Base-by-base conservation (phyloP, 1,284 basidiomycete species). In the Entoloma clypeatum region DNA sequence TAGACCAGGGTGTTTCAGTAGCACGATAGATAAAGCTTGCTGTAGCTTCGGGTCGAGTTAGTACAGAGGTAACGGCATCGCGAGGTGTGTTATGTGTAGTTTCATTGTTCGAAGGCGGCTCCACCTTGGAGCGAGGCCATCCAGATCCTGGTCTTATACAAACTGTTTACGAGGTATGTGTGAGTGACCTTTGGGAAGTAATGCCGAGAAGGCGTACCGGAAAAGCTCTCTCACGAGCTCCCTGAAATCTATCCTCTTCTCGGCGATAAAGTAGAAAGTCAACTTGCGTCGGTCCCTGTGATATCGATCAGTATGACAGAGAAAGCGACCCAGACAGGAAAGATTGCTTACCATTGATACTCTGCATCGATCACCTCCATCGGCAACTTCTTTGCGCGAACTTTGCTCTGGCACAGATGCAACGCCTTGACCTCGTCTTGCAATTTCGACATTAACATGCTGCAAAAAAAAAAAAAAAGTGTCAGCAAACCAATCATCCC, bases 281-380 rank as follows among this genome's bases (percentile, higher is more conserved):
- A 99, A 68, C 69, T 98, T 97, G 63, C 93, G 87, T 36, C 95
- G 85, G 65, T 97, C 93, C 89, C 89, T 92, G 52, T 1, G 13
- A 44, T 27, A 38, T 25, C 44, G 14, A n/a, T 17, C 34, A 36
- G 19, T 5, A n/a, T n/a, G n/a, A n/a, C n/a, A n/a, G n/a, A 47
- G 36, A 31, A 19, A 36, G 14, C 9, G 31, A 40, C 5, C 31
- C 6, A 26, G 14, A 25, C 31, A 25, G 59, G 18, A 17, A n/a
- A 33, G n/a, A 21, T 45, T 9, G 69, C 82, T 28, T 45, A 91
- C 91, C 91, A 98, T 63, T 99, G 95, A 71, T 95, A 97, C 67
- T 98, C 95, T 22, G 93, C 94, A 60, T 96, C 93, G 43, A 96
- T 85, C 44, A 99, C 92, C 64, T 94, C 90, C 95, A 99, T 99